phyloP scores from a whole-genome alignment of 2,329 filamentous ascomycete species.

The Curvularia sp. region DNA sequence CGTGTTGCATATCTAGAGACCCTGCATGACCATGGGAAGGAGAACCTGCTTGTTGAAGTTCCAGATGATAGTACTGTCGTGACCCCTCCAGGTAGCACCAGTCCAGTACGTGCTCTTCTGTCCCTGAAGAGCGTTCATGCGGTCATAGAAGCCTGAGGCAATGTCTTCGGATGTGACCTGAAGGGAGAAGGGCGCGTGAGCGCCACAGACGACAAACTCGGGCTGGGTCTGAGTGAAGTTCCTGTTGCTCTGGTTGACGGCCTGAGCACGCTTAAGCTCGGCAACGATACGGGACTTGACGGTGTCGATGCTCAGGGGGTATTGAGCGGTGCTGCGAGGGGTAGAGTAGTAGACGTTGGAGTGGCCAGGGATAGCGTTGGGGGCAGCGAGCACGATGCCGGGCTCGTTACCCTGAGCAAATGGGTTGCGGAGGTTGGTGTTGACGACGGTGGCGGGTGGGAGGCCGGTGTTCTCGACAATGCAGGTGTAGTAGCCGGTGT shows the following conservation, averaged over 20 bases:
- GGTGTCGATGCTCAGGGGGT: conserved; percentile 29
- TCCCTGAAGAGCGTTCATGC: conserved; percentile 35
- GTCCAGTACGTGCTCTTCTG: conserved; percentile 31
- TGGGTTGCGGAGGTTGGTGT: neutral
- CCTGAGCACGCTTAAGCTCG: conserved; percentile 13
- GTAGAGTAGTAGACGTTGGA: neutral
- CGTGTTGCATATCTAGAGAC: neutral
- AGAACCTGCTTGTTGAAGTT: conserved; percentile 43
- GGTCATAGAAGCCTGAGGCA: conserved; percentile 26
- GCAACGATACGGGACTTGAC: conserved; percentile 17
- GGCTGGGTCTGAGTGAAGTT: neutral
- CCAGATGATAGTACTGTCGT: conserved; percentile 32
- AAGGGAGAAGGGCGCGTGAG: conserved; percentile 5
- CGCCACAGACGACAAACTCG: neutral
- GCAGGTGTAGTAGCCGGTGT: conserved; percentile 50
- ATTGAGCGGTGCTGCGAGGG: neutral
- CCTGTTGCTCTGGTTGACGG: conserved; percentile 21
- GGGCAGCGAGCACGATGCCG: neutral
- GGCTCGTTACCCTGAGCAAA: neutral
- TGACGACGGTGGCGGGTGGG: conserved; percentile 22
- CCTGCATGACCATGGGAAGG: conserved; percentile 2
- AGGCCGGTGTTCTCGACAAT: conserved; percentile 52
- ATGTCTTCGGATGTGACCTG: neutral
- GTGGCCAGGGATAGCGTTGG: conserved; percentile 1
- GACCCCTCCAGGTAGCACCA: conserved; percentile 25